phyloP scores from a whole-genome alignment of 306 rosid genomes.

The Vigna angularis region DNA sequence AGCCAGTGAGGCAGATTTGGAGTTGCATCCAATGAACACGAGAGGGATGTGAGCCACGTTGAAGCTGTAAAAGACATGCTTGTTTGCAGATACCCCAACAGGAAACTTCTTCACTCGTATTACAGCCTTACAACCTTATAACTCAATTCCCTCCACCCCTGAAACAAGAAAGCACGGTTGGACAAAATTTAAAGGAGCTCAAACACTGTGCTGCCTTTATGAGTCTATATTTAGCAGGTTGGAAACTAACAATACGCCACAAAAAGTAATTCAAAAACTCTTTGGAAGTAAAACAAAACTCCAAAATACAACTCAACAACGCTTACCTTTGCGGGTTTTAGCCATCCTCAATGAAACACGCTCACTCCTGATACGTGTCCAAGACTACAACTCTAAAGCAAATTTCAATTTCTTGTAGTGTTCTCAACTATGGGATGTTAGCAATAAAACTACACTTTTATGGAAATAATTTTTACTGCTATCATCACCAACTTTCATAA shows the following conservation, averaged over 20 bases:
- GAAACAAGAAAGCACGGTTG: constrained; percentile 25
- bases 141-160: constrained; percentile 17
- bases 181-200: neutral
- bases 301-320: neutral
- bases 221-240: neutral
- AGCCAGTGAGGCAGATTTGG: constrained; percentile 63
- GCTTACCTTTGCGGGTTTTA: neutral
- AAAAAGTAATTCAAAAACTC: neutral
- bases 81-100: neutral
- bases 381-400: neutral
- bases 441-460: neutral
- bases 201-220: neutral
- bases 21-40: constrained; percentile 56
- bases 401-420: neutral
- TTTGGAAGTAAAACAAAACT: neutral
- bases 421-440: neutral
- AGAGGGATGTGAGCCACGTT: constrained; percentile 62
- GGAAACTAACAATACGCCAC: neutral
- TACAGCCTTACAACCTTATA: neutral
- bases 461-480: neutral
- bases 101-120: constrained; percentile 18
- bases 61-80: constrained; percentile 55
- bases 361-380: neutral
- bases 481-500: neutral
- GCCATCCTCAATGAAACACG: neutral